Evolutionary conservation across 2,329 filamentous ascomycete genomes (phyloP).

Genomic region (Fusarium cicatricum): DNA sequence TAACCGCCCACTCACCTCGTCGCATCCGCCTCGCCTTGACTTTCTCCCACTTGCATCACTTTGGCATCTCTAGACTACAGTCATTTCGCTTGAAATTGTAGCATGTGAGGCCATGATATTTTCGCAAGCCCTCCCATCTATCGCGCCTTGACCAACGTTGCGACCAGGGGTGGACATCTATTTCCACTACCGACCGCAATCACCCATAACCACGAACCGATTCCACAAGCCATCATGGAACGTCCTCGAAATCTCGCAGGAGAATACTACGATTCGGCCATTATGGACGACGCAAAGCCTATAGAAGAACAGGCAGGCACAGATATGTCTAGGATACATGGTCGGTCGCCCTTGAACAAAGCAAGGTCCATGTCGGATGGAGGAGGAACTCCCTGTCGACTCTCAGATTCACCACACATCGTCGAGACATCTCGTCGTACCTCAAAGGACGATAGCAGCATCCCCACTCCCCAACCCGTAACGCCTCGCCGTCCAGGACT

Average conservation of each 20-base stretch:
- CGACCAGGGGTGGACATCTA: slow-evolving; percentile 28
- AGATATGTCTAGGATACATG: slow-evolving; percentile 23
- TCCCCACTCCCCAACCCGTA: slow-evolving; percentile 61
- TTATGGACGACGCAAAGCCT: slow-evolving; percentile 44
- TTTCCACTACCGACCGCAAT: slow-evolving; percentile 2
- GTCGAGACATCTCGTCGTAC: slow-evolving; percentile 61
- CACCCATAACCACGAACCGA: slow-evolving; percentile 1
- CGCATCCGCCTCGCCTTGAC: slow-evolving; percentile 20
- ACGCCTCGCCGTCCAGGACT: slow-evolving; percentile 77
- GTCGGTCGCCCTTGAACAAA: slow-evolving; percentile 58
- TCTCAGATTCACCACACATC: slow-evolving; percentile 67
- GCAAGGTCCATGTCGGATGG: slow-evolving; percentile 73
- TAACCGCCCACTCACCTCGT: slow-evolving; percentile 28
- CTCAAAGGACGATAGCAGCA: slow-evolving; percentile 73
- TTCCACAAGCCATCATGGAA: slow-evolving; percentile 28
- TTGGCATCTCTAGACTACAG: slow-evolving; percentile 6
- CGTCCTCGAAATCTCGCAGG: slow-evolving; percentile 24
- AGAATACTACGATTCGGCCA: slow-evolving; percentile 46
- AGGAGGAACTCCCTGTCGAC: slow-evolving; percentile 61
- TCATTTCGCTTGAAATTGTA: not conserved
- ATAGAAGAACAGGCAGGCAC: slow-evolving; percentile 24
- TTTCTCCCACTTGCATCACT: slow-evolving; percentile 31
- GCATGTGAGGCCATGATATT: slow-evolving; percentile 31
- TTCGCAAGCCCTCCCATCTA: slow-evolving; percentile 3
- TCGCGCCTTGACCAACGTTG: slow-evolving; percentile 32